Percentiles rank a stretch among this genome's conserved stretches.
Conservation (phyloP, 2,329 filamentous ascomycete species). For the Trichophyton rubrum region DNA sequence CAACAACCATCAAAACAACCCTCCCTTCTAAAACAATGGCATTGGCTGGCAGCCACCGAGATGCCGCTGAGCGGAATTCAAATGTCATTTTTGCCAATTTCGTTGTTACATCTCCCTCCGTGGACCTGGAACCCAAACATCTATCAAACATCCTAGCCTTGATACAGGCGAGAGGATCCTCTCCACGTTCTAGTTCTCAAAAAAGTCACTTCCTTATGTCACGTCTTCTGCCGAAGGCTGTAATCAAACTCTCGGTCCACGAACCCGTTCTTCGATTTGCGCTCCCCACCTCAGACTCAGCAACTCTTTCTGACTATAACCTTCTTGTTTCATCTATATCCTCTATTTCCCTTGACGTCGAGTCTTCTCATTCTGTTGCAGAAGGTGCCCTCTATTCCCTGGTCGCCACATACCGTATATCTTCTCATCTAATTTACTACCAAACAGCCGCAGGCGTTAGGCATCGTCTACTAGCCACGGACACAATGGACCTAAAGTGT, state of each 20-base stretch:
- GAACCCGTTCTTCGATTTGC: slow-evolving; percentile 88
- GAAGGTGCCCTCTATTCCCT: slow-evolving; percentile 80
- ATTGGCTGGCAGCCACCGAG: slow-evolving; percentile 55
- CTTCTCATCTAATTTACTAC: slow-evolving; percentile 85
- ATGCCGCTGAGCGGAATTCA: slow-evolving; percentile 75
- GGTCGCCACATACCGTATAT: slow-evolving; percentile 65
- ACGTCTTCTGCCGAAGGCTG: slow-evolving; percentile 83
- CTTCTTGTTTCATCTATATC: slow-evolving; percentile 91
- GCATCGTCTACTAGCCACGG: slow-evolving; percentile 77
- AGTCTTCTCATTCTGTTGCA: slow-evolving; percentile 83
- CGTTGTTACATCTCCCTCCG: slow-evolving; percentile 86
- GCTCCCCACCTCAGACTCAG: slow-evolving; percentile 59
- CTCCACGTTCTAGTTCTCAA: slow-evolving; percentile 35
- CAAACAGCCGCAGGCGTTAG: slow-evolving; percentile 72
- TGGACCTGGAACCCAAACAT: slow-evolving; percentile 86
- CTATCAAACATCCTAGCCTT: slow-evolving; percentile 73
- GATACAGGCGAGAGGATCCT: slow-evolving; percentile 44
- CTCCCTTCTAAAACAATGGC: slow-evolving; percentile 88
- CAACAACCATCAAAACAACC: slow-evolving; percentile 86
- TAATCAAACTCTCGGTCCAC: slow-evolving; percentile 89
- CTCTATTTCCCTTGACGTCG: slow-evolving; percentile 80
- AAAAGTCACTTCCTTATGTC: slow-evolving; percentile 59
- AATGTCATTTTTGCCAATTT: slow-evolving; percentile 96
- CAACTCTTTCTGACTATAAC: slow-evolving; percentile 67
- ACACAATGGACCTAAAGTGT: slow-evolving; percentile 74